Conservation (phyloP, 257 asterid genomes). For the Parsonsia alboflavescens region DNA sequence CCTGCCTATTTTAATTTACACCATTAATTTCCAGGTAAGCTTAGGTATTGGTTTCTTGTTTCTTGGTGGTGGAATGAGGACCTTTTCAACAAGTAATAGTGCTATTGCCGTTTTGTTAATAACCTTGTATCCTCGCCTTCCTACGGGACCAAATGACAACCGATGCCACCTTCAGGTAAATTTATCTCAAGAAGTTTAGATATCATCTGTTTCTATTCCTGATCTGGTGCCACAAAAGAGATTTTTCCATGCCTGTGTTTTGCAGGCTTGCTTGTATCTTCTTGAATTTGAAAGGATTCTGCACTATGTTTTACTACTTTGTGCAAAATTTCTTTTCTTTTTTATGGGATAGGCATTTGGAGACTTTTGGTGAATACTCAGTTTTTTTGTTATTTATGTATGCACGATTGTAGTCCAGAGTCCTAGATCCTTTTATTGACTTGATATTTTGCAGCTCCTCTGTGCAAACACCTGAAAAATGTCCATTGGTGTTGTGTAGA, state of each 20-base stretch:
- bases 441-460: not conserved
- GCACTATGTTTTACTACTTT: not conserved
- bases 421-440: not conserved
- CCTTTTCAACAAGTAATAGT: slow-evolving; percentile 88
- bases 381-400: not conserved
- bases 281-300: not conserved
- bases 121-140: slow-evolving; percentile 91
- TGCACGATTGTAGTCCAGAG: not conserved
- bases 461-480: not conserved
- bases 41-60: slow-evolving; percentile 89
- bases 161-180: slow-evolving; percentile 98
- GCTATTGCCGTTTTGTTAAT: slow-evolving; percentile 83
- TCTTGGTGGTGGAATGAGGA: slow-evolving; percentile 95
- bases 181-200: slow-evolving; percentile 10
- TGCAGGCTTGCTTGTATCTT: not conserved
- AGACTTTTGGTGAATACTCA: too few relatives aligned
- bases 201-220: not conserved
- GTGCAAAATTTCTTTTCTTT: not conserved
- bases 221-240: not conserved
- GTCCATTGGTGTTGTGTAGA: not conserved
- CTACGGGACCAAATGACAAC: slow-evolving; percentile 96
- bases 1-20: not conserved
- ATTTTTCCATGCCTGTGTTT: not conserved
- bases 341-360: too few relatives aligned
- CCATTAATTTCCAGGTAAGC: slow-evolving; percentile 56